Evolutionary conservation across 352 stramenopile species (phyloP).

Genomic region (Phytophthora tubulina): DNA sequence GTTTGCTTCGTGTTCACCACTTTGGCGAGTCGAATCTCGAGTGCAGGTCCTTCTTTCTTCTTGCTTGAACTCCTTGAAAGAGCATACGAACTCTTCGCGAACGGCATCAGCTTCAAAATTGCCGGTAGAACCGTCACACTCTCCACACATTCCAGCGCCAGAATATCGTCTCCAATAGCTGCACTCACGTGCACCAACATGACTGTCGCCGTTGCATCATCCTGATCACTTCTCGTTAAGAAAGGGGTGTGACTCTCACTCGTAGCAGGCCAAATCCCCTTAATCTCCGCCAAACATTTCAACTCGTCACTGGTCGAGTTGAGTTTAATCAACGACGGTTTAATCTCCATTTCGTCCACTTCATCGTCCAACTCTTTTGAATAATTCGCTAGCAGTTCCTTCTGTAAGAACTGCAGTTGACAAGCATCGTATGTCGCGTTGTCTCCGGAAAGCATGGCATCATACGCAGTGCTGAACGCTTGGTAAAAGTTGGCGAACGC

Average conservation of each 20-base stretch:
- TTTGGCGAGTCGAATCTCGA: slow-evolving; percentile 61
- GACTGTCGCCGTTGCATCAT: slow-evolving; percentile 51
- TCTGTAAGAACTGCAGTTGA: slow-evolving; percentile 74
- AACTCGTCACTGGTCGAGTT: slow-evolving; percentile 48
- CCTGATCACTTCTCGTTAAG: slow-evolving; percentile 66
- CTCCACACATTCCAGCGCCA: slow-evolving; percentile 58
- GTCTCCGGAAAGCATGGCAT: slow-evolving; percentile 62
- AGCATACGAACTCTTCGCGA: slow-evolving; percentile 63
- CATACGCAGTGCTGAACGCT: slow-evolving; percentile 67
- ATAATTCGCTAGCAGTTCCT: slow-evolving; percentile 57
- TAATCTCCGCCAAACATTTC: slow-evolving; percentile 54
- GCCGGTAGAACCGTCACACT: slow-evolving; percentile 64
- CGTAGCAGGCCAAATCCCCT: slow-evolving; percentile 51
- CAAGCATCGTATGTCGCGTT: slow-evolving; percentile 70
- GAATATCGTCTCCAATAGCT: slow-evolving; percentile 48
- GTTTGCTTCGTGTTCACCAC: slow-evolving; percentile 41
- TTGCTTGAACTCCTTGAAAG: slow-evolving; percentile 38
- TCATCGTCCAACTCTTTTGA: slow-evolving; percentile 37
- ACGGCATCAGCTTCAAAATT: slow-evolving; percentile 81
- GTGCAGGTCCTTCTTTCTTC: slow-evolving; percentile 42
- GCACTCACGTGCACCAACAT: slow-evolving; percentile 70
- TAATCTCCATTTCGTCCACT: slow-evolving; percentile 41
- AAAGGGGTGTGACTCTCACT: slow-evolving; percentile 74
- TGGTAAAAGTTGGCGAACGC: slow-evolving; percentile 67
- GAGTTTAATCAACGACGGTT: slow-evolving; percentile 69